phyloP scores from a whole-genome alignment of 352 stramenopile genomes.

The Phytophthora uliginosa region DNA sequence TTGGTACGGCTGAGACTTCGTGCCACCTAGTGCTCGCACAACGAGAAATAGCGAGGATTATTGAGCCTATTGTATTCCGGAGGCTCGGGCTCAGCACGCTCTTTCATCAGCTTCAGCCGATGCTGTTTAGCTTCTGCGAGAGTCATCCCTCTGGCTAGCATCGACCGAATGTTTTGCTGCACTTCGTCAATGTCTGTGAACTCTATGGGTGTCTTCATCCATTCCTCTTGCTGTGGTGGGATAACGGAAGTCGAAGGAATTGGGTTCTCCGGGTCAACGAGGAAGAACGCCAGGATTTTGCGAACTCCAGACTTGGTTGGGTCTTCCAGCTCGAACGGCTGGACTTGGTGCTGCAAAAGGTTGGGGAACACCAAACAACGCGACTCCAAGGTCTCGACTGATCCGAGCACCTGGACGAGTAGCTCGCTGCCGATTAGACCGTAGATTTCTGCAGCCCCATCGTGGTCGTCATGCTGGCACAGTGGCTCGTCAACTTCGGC shows the following conservation, averaged over 20 bases:
- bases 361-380: constrained; percentile 58
- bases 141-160: constrained; percentile 33
- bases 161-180: constrained; percentile 25
- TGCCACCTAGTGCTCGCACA: constrained; percentile 28
- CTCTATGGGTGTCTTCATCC: constrained; percentile 17
- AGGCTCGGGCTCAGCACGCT: constrained; percentile 16
- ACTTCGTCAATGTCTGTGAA: constrained; percentile 14
- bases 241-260: constrained; percentile 51
- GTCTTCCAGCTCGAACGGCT: constrained; percentile 55
- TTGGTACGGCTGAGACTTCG: neutral
- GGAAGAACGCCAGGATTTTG: constrained; percentile 64
- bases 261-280: constrained; percentile 42
- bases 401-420: constrained; percentile 39
- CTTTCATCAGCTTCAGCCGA: constrained; percentile 41
- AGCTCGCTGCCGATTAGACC: constrained; percentile 30
- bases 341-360: constrained; percentile 52
- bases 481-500: constrained; percentile 34
- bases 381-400: constrained; percentile 27
- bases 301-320: constrained; percentile 37
- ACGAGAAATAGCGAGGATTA: constrained; percentile 26
- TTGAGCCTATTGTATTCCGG: neutral
- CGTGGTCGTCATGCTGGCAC: constrained; percentile 45
- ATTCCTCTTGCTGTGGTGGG: constrained; percentile 50
- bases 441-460: constrained; percentile 40
- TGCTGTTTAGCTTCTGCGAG: constrained; percentile 29